Evolutionary conservation across 1,139 yeast genomes (phyloP).

Genomic region (Kluyveromyces sp.): DNA sequence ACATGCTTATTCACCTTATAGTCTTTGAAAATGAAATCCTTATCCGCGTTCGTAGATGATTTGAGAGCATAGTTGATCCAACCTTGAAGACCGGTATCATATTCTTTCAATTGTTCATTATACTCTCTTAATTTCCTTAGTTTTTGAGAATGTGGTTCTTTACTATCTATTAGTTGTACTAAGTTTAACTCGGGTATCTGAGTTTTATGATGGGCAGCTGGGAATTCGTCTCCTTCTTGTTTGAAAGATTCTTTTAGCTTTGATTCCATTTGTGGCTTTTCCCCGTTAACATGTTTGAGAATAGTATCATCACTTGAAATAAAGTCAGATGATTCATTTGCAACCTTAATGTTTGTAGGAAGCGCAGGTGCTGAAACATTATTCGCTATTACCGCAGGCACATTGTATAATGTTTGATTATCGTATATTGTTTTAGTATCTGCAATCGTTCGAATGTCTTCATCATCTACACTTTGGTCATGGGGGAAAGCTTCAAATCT

Average conservation of each 20-base stretch:
- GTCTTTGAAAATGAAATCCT: slow-evolving; percentile 25
- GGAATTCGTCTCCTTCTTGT: background rate
- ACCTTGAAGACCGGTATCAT: slow-evolving; percentile 25
- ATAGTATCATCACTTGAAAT: slow-evolving; percentile 8
- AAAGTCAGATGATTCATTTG: slow-evolving; percentile 2
- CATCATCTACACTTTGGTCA: slow-evolving; percentile 12
- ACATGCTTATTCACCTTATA: slow-evolving; percentile 29
- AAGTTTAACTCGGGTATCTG: slow-evolving; percentile 21
- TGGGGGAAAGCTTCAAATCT: slow-evolving; percentile 31
- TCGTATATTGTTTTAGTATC: slow-evolving; percentile 31
- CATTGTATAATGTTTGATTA: slow-evolving; percentile 29
- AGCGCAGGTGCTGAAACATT: slow-evolving; percentile 27
- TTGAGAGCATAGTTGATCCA: slow-evolving; percentile 29
- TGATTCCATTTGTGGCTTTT: slow-evolving; percentile 10
- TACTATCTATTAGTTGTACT: slow-evolving; percentile 19
- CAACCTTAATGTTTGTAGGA: slow-evolving; percentile 17
- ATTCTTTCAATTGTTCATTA: slow-evolving; percentile 15
- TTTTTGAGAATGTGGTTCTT: slow-evolving; percentile 19
- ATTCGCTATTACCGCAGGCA: slow-evolving; percentile 27
- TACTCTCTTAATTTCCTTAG: slow-evolving; percentile 18
- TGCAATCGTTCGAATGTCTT: slow-evolving; percentile 26
- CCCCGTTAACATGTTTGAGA: slow-evolving; percentile 10
- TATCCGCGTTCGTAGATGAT: slow-evolving; percentile 20
- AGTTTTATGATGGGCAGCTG: background rate
- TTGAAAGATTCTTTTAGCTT: slow-evolving; percentile 5